phyloP scores from a whole-genome alignment of 345 rosid species.

The Nasturtium officinale region DNA sequence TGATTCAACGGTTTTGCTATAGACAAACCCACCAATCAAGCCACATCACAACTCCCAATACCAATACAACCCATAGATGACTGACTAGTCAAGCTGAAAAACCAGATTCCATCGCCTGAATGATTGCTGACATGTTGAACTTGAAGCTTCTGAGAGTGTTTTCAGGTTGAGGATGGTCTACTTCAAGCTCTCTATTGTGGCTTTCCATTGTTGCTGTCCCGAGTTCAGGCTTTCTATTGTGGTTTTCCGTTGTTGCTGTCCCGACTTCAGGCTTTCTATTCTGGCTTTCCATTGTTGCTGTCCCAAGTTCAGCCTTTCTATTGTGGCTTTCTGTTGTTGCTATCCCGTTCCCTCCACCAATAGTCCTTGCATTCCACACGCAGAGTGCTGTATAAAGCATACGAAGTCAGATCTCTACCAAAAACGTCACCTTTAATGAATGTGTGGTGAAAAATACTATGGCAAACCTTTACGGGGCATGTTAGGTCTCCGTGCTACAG shows the following conservation, averaged over 20 bases:
- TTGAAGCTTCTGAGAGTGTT: constrained; percentile 71
- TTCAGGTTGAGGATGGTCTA: constrained; percentile 59
- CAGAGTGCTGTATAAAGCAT: constrained; percentile 52
- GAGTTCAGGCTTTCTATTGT: constrained; percentile 34
- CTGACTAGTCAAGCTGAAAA: constrained; percentile 41
- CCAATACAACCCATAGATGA: constrained; percentile 14
- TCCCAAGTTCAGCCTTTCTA: constrained; percentile 41
- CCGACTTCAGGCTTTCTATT: constrained; percentile 42
- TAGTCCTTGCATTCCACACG: constrained; percentile 83
- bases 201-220: constrained; percentile 35
- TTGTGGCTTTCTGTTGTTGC: constrained; percentile 24
- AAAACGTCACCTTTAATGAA: not conserved
- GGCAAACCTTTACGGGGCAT: constrained; percentile 63
- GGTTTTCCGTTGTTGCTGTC: constrained; percentile 35
- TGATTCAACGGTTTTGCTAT: constrained; percentile 37
- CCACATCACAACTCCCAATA: constrained; percentile 25
- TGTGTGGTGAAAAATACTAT: constrained; percentile 22
- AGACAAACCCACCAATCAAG: constrained; percentile 36
- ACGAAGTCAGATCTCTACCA: constrained; percentile 29
- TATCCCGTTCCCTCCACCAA: constrained; percentile 56
- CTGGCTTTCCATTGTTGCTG: constrained; percentile 14
- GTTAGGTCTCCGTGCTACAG: constrained; percentile 61
- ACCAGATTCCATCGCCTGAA: constrained; percentile 69
- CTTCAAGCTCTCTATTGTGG: constrained; percentile 39
- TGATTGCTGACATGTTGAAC: constrained; percentile 59